These are phyloP conservation scores for Turritis glabra DNA, from an alignment of 345 rosid species.

Conservation along the genomic window DNA sequence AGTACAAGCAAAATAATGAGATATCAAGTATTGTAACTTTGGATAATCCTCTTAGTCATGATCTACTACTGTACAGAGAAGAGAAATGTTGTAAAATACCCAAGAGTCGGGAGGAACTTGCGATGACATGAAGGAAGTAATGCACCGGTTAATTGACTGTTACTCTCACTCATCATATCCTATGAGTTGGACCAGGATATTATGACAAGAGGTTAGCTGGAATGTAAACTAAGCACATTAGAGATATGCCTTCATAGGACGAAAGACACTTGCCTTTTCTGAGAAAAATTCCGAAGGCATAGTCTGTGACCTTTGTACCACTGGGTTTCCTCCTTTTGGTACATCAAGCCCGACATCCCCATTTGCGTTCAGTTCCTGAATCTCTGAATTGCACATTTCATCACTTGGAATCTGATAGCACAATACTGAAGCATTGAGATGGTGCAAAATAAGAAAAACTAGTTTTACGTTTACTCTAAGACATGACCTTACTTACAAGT, in stretches of 20 bases:
- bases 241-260: conserved; percentile 37
- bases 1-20: conserved; percentile 31
- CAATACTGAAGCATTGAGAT: conserved; percentile 20
- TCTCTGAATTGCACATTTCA: conserved; percentile 49
- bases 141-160: conserved; percentile 4
- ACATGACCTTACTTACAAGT: conserved; percentile 50
- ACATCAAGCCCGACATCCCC: conserved; percentile 30
- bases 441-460: background rate
- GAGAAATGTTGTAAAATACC: conserved; percentile 33
- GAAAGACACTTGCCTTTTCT: conserved; percentile 39
- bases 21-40: conserved; percentile 15
- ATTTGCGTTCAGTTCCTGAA: conserved; percentile 34
- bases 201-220: background rate
- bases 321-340: conserved; percentile 45
- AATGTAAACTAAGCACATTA: background rate
- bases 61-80: conserved; percentile 1
- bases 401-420: conserved; percentile 63
- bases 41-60: background rate
- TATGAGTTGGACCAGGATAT: conserved; percentile 3
- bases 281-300: conserved; percentile 54
- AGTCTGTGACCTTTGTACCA: conserved; percentile 47
- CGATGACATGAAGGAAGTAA: too few relatives aligned
- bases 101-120: too few relatives aligned
- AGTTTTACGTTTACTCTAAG: conserved; percentile 1
- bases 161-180: conserved; percentile 22